Evolutionary conservation across 306 rosid species (phyloP).

Genomic region (Gynostemma pentaphyllum): DNA sequence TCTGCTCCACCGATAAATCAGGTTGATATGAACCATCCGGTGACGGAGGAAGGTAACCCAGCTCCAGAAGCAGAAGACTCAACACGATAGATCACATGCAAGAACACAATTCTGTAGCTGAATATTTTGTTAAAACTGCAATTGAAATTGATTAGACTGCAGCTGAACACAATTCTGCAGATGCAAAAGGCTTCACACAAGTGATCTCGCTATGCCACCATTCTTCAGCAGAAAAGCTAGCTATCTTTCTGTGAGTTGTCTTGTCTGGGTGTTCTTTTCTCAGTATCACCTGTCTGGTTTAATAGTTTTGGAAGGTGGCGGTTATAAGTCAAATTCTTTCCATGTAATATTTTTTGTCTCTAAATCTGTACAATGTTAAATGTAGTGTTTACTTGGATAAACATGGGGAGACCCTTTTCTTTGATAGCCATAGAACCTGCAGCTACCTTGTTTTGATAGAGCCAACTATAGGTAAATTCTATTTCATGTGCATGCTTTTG

Average conservation of each 20-base stretch:
- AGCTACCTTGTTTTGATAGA: too few relatives aligned
- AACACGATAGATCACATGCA: not conserved
- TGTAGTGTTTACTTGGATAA: not conserved
- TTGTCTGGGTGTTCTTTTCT: not conserved
- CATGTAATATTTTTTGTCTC: not conserved
- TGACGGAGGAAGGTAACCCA: slow-evolving; percentile 22
- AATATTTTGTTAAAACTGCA: too few relatives aligned
- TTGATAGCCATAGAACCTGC: too few relatives aligned
- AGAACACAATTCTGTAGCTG: not conserved
- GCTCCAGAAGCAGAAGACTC: slow-evolving; percentile 25
- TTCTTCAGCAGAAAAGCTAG: too few relatives aligned
- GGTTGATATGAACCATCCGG: slow-evolving; percentile 22
- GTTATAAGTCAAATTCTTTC: not conserved
- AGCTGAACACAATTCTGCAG: too few relatives aligned
- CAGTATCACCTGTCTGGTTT: not conserved
- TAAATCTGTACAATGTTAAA: slow-evolving; percentile 6
- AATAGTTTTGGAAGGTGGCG: slow-evolving; percentile 2
- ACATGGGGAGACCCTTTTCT: not conserved
- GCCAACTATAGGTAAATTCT: too few relatives aligned
- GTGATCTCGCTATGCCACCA: too few relatives aligned
- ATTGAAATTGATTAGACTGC: not conserved
- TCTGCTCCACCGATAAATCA: slow-evolving; percentile 8
- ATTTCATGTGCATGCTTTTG: too few relatives aligned
- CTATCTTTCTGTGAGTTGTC: not conserved
- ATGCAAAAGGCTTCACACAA: too few relatives aligned